Base-by-base conservation (phyloP, 805 yeast genomes). In the Saccharomyces eubayanus region DNA sequence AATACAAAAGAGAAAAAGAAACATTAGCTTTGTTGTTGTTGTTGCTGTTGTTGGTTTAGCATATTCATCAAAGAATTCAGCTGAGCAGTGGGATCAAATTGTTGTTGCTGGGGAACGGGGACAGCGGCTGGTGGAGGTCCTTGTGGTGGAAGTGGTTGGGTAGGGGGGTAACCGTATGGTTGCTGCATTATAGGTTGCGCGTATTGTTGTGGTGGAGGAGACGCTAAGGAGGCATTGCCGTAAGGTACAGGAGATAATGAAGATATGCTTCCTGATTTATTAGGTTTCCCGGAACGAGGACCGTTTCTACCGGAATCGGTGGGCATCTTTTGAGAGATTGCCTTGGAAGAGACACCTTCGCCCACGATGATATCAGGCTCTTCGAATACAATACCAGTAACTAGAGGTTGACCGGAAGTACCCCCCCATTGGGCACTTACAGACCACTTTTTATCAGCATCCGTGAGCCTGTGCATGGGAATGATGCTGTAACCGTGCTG, bases 321-420 rank as follows among this genome's bases (percentile, higher is more conserved):
- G 16, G 96, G 96, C 96, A 89, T 87, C 68, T 89, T 87, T 72
- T 83, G 84, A 10, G 95, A 85, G 71, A 89, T 89, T 20, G 96
- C 90, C 70, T 91, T 91, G 3, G 96, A 88, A 0, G 96, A 85
- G 50, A 89, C 87, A 57, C 97, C 97, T 49, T 89, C 83, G 50
- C 98, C 98, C 52, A 94, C 88, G 68, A 91, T 97, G 62, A 92
- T 94, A 73, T 94, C 99, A 2, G 99, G 99, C 72, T 94, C 99
- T 69, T 94, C 98, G 67, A 94, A 81, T 14, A 85, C 88, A 64
- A 89, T 73, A 51, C 96, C 96, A 46, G 88, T 78, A 55, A 74
- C 82, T 56, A 94, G 71, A 8, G 91, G 89, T 65, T 77, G 80
- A 20, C 96, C 97, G 50, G 92, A 96, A 46, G 97, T 87, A 62